Evolutionary conservation across 2,329 filamentous ascomycete genomes (phyloP).

Genomic region (Exophiala xenobiotica): DNA sequence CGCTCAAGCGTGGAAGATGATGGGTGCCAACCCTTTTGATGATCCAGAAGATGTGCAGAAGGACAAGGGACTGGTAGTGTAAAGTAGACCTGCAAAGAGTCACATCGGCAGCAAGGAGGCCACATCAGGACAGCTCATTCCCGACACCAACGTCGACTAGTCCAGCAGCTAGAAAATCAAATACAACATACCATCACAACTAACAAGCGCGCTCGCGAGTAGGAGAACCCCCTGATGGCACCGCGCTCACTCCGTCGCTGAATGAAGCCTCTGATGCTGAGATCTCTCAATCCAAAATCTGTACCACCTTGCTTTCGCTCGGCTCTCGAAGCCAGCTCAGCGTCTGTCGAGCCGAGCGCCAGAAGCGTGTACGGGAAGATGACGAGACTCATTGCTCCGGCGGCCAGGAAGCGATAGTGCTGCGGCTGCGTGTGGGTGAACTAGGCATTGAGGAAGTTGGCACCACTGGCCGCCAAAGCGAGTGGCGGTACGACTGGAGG

Average conservation of each 20-base stretch:
- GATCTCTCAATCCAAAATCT: not conserved
- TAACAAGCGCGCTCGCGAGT: conserved; percentile 6
- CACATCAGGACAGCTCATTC: too few relatives aligned
- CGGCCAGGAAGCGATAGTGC: conserved; percentile 10
- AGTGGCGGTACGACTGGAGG: conserved; percentile 6
- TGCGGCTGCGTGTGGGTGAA: conserved; percentile 12
- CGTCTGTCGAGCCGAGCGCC: conserved; percentile 2
- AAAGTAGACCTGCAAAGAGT: too few relatives aligned
- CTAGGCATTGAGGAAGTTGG: conserved; percentile 13
- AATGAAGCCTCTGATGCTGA: not conserved
- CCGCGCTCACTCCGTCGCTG: conserved; percentile 4
- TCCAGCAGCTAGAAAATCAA: conserved; percentile 8
- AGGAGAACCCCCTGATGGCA: conserved; percentile 4
- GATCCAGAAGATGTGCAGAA: conserved; percentile 6
- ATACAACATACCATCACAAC: conserved; percentile 7
- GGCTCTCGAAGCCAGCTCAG: conserved; percentile 1
- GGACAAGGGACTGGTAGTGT: not conserved
- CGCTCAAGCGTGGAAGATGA: conserved; percentile 42
- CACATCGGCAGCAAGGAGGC: too few relatives aligned
- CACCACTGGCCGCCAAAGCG: conserved; percentile 5
- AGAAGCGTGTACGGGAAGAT: conserved; percentile 9
- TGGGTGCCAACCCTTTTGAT: conserved; percentile 48
- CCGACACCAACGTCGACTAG: too few relatives aligned
- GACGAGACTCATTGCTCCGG: conserved; percentile 7
- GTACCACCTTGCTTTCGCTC: conserved; percentile 1